A percentile compares a stretch with the other conserved stretches of the same genome.
These are phyloP conservation scores for Petunia hybrid DNA, from an alignment of 305 asterid species.

Conservation along the genomic window DNA sequence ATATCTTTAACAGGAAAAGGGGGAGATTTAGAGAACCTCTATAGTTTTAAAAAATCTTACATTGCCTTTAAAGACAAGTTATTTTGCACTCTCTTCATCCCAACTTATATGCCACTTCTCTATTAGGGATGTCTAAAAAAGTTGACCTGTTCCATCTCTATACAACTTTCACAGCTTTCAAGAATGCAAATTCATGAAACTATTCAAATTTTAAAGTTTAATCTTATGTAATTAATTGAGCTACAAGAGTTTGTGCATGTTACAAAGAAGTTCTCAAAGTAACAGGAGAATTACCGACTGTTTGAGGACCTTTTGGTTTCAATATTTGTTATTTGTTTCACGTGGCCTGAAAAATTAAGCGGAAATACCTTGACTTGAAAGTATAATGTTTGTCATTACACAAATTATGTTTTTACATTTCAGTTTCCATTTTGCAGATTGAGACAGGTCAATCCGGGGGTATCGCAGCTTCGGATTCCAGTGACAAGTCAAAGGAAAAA, in stretches of 20 bases:
- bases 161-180: background rate
- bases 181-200: background rate
- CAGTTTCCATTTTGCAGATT: slow-evolving; percentile 51
- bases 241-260: slow-evolving; percentile 21
- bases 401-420: background rate
- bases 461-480: slow-evolving; percentile 68
- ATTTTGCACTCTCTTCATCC: background rate
- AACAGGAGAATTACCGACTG: background rate
- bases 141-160: slow-evolving; percentile 9
- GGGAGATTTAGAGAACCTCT: background rate
- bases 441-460: slow-evolving; percentile 70
- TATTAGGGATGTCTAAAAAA: slow-evolving; percentile 23
- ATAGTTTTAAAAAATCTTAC: background rate
- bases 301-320: slow-evolving; percentile 12
- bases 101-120: background rate
- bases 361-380: background rate
- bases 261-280: slow-evolving; percentile 1
- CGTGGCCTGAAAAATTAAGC: background rate
- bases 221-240: background rate
- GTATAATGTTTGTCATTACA: background rate
- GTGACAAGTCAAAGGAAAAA: slow-evolving; percentile 90
- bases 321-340: background rate
- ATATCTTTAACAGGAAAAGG: background rate
- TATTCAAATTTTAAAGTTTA: background rate
- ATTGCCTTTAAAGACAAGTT: background rate